Percentiles rank a stretch among this genome's conserved stretches.
Evolutionary conservation across 179 eudicot species (phyloP).

Genomic region (Silene vulgaris): DNA sequence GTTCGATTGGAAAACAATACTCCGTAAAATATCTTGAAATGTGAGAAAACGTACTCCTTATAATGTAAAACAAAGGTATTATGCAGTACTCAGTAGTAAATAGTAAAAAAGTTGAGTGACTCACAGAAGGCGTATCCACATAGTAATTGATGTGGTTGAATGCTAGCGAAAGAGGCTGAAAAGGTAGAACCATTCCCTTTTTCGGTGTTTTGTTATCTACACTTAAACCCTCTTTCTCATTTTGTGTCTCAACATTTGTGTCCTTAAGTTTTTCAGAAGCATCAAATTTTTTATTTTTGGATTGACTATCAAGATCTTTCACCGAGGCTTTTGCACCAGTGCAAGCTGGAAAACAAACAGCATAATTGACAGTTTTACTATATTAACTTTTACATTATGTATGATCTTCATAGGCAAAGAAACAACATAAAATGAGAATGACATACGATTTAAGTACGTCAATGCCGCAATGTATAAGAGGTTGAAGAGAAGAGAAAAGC

Average conservation of each 20-base stretch:
- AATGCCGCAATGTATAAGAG: constrained; percentile 46
- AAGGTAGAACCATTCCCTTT: constrained; percentile 78
- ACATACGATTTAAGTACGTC: constrained; percentile 59
- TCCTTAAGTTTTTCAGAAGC: constrained; percentile 17
- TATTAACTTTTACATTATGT: too few species aligned
- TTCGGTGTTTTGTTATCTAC: constrained; percentile 3
- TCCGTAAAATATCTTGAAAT: too few species aligned
- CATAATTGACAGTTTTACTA: too few species aligned
- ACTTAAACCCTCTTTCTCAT: not conserved
- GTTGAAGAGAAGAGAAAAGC: constrained; percentile 62
- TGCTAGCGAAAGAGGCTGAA: constrained; percentile 65
- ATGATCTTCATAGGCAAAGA: too few species aligned
- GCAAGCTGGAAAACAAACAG: too few species aligned
- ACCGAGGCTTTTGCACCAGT: constrained; percentile 32
- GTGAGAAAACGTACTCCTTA: too few species aligned
- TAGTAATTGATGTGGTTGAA: constrained; percentile 70
- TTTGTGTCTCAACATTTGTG: constrained; percentile 10
- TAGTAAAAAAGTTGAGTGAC: constrained; percentile 22
- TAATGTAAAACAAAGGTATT: too few species aligned
- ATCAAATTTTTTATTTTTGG: constrained; percentile 18
- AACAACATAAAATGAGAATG: not conserved
- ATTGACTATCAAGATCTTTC: constrained; percentile 28
- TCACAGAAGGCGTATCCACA: constrained; percentile 84
- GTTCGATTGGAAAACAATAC: too few species aligned
- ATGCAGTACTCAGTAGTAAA: too few species aligned